These are phyloP conservation scores for Dissophora globulifera DNA, from an alignment of 192 early-diverging fungal genomes.

Conservation along the genomic window DNA sequence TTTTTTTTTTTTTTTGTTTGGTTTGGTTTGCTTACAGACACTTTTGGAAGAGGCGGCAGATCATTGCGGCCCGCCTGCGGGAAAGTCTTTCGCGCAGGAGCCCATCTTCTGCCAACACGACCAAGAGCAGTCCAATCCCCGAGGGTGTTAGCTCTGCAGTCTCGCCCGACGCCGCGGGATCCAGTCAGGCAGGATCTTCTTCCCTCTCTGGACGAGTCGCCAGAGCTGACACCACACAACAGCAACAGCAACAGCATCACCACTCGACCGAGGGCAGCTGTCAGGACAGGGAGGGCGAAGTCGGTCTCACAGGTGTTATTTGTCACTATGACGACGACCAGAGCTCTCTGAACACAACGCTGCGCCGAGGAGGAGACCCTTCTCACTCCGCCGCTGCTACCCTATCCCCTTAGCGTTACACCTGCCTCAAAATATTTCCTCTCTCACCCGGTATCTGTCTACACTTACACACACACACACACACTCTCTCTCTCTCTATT, in stretches of 20 bases:
- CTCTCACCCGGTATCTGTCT: too few relatives aligned
- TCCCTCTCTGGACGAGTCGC: conserved; percentile 4
- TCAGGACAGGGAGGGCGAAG: conserved; percentile 42
- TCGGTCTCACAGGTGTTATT: conserved; percentile 43
- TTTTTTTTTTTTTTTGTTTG: conserved; percentile 6
- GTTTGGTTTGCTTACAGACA: too few relatives aligned
- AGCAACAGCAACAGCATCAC: conserved; percentile 10
- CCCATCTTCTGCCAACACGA: neutral
- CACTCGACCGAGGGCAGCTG: conserved; percentile 5
- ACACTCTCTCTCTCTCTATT: too few relatives aligned
- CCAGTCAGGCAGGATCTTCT: conserved; percentile 6
- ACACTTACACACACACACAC: too few relatives aligned
- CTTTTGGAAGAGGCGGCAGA: conserved; percentile 47
- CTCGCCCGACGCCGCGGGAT: conserved; percentile 8
- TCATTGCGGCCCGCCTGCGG: conserved; percentile 27
- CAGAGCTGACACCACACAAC: neutral
- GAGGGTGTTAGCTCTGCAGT: conserved; percentile 33
- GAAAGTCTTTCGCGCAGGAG: conserved; percentile 18
- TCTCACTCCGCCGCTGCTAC: neutral
- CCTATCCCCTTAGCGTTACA: neutral
- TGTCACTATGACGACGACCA: conserved; percentile 42
- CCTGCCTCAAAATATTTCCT: too few relatives aligned
- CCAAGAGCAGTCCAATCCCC: too few relatives aligned
- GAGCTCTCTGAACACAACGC: neutral
- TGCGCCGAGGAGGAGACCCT: neutral